Evolutionary conservation across 345 rosid species (phyloP), one percentile per base, ranked within the genome.

Genomic region (Brassica rapa): DNA sequence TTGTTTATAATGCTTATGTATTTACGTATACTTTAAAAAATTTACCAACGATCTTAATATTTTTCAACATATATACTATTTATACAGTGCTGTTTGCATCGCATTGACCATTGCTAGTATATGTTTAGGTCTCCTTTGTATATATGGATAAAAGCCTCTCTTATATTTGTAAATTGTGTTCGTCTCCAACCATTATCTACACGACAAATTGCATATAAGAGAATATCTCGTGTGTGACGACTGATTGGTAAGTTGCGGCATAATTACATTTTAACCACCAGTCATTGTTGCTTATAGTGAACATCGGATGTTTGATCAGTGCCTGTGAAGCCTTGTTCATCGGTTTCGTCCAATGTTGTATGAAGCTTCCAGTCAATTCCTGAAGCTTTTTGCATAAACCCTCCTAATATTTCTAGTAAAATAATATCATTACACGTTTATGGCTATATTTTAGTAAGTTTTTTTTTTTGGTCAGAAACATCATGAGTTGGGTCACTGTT

Each of bases 401-500:
- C 25, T 55, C 25, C 3, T 19, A 6, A 16, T 55, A 19, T 56
- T 56, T 15, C 2, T 53, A 53, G 24, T 6, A 53, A 56, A 19
- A 19, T 23, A 21, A 8, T 21, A 19, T 19, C 29, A 21, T 59
- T 59, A 59, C 63, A 59, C 3, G 2, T 57, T 24, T 59, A 24
- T 59, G 51, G 12, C 51, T 43, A 43, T 43, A 4, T 59, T 10
- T 57, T 55, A 19, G 24, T 55, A 8, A 43, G 5, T 43, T 43
- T 55, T 55, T 19, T 3, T 49, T n/a, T 53, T 53, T 0, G 1
- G 29, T 25, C 35, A 21, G 27, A 21, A 56, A 55, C 25, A 8
- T 55, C 3, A 55, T 19, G 60, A 19, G 46, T 39, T 39, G 68
- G 63, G 63, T 79, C 70, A 35, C 41, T 37, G 77, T 79, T 62